A percentile compares a stretch with the other conserved stretches of the same genome.
Evolutionary conservation across 78 protist species (phyloP).

Genomic region (Speleostelium caveatum): DNA sequence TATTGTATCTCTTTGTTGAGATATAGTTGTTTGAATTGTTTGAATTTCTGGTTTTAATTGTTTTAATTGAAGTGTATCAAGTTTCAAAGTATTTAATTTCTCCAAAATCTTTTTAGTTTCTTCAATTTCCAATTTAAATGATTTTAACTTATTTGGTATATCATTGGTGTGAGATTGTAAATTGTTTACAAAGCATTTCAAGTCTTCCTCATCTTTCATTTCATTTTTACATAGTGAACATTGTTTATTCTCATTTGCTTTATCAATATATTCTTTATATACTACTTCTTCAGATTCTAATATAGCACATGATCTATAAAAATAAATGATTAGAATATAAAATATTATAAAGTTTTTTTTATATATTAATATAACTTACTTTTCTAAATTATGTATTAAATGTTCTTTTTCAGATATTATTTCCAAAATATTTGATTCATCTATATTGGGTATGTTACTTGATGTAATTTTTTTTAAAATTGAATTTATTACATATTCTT

Average conservation of each 20-base stretch:
- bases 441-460: too few species aligned
- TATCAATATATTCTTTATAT: slow-evolving; percentile 66
- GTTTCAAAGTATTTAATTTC: not conserved
- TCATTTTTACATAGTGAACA: slow-evolving; percentile 67
- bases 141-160: slow-evolving; percentile 29
- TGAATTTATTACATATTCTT: too few species aligned
- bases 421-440: too few species aligned
- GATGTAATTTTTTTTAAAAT: too few species aligned
- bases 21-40: not conserved
- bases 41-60: not conserved
- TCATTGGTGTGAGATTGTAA: slow-evolving; percentile 29
- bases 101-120: not conserved
- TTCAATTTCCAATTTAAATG: not conserved
- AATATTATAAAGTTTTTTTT: not conserved
- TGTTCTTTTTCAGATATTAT: slow-evolving; percentile 15
- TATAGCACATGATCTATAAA: slow-evolving; percentile 26
- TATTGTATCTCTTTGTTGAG: not conserved
- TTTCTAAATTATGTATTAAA: too few species aligned
- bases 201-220: slow-evolving; percentile 17
- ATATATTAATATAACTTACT: too few species aligned
- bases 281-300: slow-evolving; percentile 57
- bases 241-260: slow-evolving; percentile 29
- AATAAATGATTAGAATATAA: too few species aligned
- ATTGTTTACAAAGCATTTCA: slow-evolving; percentile 24
- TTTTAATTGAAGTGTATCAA: not conserved